Conservation (phyloP, 2,329 filamentous ascomycete species). For the Alternaria gansuensis region DNA sequence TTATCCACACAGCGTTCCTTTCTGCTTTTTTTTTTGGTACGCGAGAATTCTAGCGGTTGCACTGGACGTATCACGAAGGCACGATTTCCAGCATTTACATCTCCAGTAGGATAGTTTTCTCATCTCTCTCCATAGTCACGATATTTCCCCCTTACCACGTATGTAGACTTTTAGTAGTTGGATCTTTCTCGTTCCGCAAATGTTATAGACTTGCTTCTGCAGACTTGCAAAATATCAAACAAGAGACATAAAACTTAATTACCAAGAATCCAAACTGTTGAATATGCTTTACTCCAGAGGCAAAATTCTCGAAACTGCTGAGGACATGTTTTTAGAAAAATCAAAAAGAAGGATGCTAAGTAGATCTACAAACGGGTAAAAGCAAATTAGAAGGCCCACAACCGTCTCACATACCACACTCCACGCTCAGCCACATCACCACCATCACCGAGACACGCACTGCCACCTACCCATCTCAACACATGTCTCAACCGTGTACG, state of each 20-base stretch:
- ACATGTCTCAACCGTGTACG: too few relatives aligned
- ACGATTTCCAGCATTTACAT: constrained; percentile 32
- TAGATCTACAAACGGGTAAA: not conserved
- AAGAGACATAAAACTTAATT: not conserved
- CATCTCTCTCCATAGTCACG: constrained; percentile 5
- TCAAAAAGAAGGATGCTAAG: not conserved
- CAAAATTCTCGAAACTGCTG: not conserved
- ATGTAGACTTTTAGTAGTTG: not conserved
- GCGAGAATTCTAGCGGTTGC: not conserved
- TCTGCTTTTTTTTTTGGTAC: not conserved
- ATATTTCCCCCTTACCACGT: constrained; percentile 9
- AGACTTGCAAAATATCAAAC: constrained; percentile 5
- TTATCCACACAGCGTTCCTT: not conserved
- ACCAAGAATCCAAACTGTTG: not conserved
- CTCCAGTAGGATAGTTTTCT: constrained; percentile 11
- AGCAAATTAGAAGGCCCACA: not conserved
- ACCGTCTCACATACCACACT: not conserved
- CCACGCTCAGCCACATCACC: not conserved
- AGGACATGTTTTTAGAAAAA: not conserved
- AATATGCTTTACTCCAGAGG: not conserved
- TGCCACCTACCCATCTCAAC: not conserved
- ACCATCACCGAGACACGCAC: not conserved
- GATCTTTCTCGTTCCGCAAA: not conserved
- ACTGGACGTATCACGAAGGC: constrained; percentile 26
- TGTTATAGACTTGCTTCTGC: constrained; percentile 7